These are phyloP conservation scores for Trichophyton equinum DNA, from an alignment of 2,329 filamentous ascomycete genomes.

Conservation along the genomic window DNA sequence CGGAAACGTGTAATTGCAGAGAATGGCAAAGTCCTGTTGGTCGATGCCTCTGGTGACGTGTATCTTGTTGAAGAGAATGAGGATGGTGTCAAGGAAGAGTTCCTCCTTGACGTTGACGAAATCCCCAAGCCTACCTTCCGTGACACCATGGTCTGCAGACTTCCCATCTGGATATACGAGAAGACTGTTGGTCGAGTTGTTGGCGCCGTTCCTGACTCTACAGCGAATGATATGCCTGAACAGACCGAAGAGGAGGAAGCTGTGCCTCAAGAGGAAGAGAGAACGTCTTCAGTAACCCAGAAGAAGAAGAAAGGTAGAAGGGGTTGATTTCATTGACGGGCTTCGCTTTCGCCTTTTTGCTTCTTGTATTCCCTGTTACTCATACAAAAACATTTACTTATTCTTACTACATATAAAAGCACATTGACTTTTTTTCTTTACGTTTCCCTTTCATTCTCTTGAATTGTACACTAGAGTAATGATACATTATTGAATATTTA, in stretches of 20 bases:
- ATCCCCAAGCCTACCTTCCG: conserved; percentile 62
- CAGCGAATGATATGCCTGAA: conserved; percentile 16
- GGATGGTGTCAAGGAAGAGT: conserved; percentile 71
- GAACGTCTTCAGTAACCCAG: neutral
- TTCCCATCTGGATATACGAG: conserved; percentile 62
- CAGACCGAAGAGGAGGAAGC: conserved; percentile 13
- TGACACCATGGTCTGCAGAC: conserved; percentile 69
- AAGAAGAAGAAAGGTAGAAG: conserved; percentile 2
- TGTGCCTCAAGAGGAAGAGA: neutral
- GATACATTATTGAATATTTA: too few relatives aligned
- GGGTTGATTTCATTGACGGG: neutral
- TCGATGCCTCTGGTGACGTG: conserved; percentile 83
- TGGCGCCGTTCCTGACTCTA: conserved; percentile 12
- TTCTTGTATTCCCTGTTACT: neutral
- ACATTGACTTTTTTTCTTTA: neutral
- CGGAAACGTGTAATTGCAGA: conserved; percentile 83
- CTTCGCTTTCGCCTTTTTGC: neutral
- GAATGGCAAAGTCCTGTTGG: conserved; percentile 89
- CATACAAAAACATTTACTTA: neutral
- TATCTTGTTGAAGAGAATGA: conserved; percentile 88
- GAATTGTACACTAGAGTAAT: neutral
- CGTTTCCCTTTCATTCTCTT: neutral
- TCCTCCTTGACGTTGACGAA: conserved; percentile 77
- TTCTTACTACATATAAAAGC: neutral
- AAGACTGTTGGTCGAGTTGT: conserved; percentile 25